phyloP scores from a whole-genome alignment of 2,329 filamentous ascomycete genomes.

The Phoma sp. region DNA sequence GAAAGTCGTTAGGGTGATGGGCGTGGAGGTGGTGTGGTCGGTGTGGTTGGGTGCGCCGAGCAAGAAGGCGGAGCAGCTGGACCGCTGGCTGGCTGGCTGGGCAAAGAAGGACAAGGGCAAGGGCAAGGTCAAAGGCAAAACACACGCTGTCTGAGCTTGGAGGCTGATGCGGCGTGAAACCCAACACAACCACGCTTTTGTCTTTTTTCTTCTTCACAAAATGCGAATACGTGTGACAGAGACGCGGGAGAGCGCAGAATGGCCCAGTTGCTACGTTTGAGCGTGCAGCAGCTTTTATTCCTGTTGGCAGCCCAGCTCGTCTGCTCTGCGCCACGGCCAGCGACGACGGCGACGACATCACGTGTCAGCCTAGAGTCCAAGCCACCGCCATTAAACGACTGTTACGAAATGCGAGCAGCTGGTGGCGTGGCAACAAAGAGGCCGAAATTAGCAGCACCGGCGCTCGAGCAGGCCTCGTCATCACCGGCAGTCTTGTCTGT shows the following conservation, averaged over 20 bases:
- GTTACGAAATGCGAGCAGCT: conserved; percentile 12
- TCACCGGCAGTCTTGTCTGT: conserved; percentile 15
- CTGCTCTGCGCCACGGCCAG: conserved; percentile 13
- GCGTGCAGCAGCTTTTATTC: conserved; percentile 3
- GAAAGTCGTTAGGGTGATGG: conserved; percentile 25
- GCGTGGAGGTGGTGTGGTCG: conserved; percentile 34
- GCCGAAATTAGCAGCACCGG: conserved; percentile 23
- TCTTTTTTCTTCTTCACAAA: background rate
- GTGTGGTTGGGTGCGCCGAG: conserved; percentile 18
- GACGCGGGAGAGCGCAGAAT: background rate
- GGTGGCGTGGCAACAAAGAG: conserved; percentile 19
- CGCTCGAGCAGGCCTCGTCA: conserved; percentile 22
- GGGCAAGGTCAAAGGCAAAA: conserved; percentile 23
- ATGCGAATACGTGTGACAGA: conserved; percentile 3
- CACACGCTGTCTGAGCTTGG: conserved; percentile 38
- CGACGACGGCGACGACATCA: conserved; percentile 1
- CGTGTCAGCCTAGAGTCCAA: conserved; percentile 5
- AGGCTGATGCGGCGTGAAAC: conserved; percentile 40
- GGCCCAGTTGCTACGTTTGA: background rate
- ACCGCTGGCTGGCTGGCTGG: conserved; percentile 8
- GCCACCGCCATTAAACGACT: conserved; percentile 19
- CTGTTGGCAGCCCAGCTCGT: background rate
- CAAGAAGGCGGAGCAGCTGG: conserved; percentile 22
- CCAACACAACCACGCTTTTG: conserved; percentile 25
- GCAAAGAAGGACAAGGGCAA: conserved; percentile 18